phyloP scores from a whole-genome alignment of 2,329 filamentous ascomycete genomes.

The Fusarium denticulatum region DNA sequence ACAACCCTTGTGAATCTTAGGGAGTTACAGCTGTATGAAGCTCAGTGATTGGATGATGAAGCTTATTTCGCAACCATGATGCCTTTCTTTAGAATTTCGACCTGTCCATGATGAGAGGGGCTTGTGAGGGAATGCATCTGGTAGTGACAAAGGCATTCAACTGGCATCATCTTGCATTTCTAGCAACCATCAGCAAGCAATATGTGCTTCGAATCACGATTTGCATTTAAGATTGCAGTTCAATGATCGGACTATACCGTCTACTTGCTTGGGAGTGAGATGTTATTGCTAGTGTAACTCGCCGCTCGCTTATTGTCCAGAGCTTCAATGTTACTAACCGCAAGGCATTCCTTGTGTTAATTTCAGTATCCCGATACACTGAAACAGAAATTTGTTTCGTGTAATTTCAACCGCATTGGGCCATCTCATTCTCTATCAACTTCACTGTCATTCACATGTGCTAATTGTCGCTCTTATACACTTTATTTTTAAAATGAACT shows the following conservation, averaged over 20 bases:
- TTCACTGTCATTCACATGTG: background rate
- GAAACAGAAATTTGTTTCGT: background rate
- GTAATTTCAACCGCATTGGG: background rate
- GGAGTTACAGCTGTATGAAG: background rate
- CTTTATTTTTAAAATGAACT: background rate
- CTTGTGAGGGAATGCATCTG: slow-evolving; percentile 12
- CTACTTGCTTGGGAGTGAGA: no score
- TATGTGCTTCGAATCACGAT: background rate
- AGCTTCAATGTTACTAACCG: background rate
- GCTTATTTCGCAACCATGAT: slow-evolving; percentile 22
- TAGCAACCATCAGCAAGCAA: background rate
- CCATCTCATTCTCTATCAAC: background rate
- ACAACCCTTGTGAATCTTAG: slow-evolving; percentile 1
- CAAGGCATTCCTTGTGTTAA: background rate
- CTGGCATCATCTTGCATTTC: slow-evolving; percentile 10
- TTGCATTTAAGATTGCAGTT: background rate
- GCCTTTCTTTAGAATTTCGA: slow-evolving; percentile 3
- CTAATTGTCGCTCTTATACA: background rate
- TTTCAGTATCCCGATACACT: background rate
- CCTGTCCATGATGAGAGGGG: slow-evolving; percentile 24
- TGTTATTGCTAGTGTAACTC: background rate
- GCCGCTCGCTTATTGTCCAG: no score
- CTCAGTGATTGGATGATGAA: slow-evolving; percentile 13
- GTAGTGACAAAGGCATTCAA: background rate
- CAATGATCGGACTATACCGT: background rate